These are phyloP conservation scores for Wickerhamomyces strasburgensis DNA, from an alignment of 805 yeast genomes.

Conservation along the genomic window DNA sequence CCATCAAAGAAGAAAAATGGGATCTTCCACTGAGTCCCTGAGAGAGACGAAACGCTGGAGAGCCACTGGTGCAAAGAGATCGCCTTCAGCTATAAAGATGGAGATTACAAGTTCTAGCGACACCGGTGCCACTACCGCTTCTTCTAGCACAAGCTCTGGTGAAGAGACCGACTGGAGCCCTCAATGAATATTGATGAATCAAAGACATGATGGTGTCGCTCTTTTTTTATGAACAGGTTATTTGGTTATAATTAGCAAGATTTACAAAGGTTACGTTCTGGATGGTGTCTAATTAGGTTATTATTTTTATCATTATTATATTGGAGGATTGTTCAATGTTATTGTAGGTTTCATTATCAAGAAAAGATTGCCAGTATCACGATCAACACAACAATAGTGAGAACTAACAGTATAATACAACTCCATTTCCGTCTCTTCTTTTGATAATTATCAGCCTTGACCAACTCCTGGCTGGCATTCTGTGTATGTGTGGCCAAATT, in stretches of 20 bases:
- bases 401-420: conserved; percentile 55
- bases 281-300: no score
- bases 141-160: background rate
- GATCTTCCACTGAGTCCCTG: background rate
- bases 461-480: conserved; percentile 64
- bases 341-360: background rate
- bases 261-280: no score
- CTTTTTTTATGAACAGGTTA: no score
- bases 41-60: background rate
- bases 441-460: conserved; percentile 73
- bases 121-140: background rate
- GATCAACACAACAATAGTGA: conserved; percentile 54
- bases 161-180: background rate
- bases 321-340: no score
- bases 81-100: background rate
- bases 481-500: conserved; percentile 60
- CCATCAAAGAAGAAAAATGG: background rate
- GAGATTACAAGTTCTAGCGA: background rate
- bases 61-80: background rate
- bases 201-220: no score
- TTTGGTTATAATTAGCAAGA: no score
- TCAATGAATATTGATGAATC: background rate
- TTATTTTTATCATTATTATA: no score
- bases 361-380: conserved; percentile 46
- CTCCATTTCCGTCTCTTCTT: conserved; percentile 67